A percentile compares a stretch with the other conserved stretches of the same genome.
Evolutionary conservation across 1,139 yeast genomes (phyloP).

Genomic region (Pneumocystis murina): DNA sequence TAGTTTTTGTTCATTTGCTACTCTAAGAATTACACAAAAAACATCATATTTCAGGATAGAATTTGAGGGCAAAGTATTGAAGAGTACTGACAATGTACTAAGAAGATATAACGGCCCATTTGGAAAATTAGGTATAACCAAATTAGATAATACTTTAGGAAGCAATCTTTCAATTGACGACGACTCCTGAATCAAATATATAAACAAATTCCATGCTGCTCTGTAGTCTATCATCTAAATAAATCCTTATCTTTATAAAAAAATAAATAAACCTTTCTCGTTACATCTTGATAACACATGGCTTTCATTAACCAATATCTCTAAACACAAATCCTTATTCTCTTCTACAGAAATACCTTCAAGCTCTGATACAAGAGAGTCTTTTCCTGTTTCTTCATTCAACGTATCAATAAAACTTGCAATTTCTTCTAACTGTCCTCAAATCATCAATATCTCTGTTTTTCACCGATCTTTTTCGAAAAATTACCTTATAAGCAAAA

Average conservation of each 20-base stretch:
- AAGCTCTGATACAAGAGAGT: conserved; percentile 13
- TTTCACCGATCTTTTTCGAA: conserved; percentile 15
- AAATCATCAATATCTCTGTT: not conserved
- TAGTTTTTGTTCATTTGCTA: conserved; percentile 24
- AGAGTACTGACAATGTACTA: conserved; percentile 27
- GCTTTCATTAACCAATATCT: conserved; percentile 23
- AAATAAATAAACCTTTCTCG: conserved; percentile 17
- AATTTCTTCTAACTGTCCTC: conserved; percentile 20
- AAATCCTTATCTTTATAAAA: not conserved
- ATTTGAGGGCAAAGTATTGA: conserved; percentile 26
- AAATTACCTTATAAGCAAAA: conserved; percentile 22
- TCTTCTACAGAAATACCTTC: conserved; percentile 18
- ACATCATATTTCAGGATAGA: conserved; percentile 24
- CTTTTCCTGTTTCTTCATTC: conserved; percentile 19
- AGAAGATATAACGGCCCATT: conserved; percentile 21
- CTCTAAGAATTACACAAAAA: conserved; percentile 23
- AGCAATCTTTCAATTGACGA: conserved; percentile 23
- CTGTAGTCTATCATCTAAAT: conserved; percentile 24
- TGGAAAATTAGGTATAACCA: conserved; percentile 19
- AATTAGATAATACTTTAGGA: conserved; percentile 21
- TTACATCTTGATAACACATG: conserved; percentile 23
- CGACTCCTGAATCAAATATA: conserved; percentile 24
- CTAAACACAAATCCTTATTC: conserved; percentile 22
- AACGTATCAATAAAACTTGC: conserved; percentile 27
- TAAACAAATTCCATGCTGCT: conserved; percentile 27